phyloP scores from a whole-genome alignment of 257 asterid genomes.

The Linaria vulgaris region DNA sequence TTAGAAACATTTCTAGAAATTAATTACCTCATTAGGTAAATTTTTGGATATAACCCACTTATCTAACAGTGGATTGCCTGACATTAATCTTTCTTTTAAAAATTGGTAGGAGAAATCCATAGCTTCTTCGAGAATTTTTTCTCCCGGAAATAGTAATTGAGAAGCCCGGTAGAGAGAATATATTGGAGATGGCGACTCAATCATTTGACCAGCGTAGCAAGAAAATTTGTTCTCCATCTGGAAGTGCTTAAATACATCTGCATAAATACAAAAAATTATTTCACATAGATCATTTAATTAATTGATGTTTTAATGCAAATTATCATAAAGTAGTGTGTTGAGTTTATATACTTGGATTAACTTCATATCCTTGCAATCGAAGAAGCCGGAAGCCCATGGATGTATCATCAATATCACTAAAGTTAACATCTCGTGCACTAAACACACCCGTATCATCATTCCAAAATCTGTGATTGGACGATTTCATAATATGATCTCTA shows the following conservation, averaged over 20 bases:
- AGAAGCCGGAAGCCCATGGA: too few relatives aligned
- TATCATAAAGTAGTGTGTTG: too few relatives aligned
- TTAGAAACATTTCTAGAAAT: not conserved
- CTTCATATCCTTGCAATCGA: too few relatives aligned
- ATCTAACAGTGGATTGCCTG: constrained; percentile 31
- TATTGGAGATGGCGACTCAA: constrained; percentile 41
- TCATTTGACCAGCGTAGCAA: constrained; percentile 43
- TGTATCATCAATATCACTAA: too few relatives aligned
- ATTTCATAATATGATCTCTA: too few relatives aligned
- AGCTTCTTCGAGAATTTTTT: constrained; percentile 49
- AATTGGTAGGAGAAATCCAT: constrained; percentile 30
- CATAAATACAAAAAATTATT: not conserved
- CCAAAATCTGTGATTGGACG: constrained; percentile 38
- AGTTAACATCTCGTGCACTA: constrained; percentile 37
- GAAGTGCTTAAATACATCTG: constrained; percentile 48
- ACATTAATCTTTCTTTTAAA: constrained; percentile 24
- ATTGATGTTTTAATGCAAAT: not conserved
- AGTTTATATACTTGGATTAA: too few relatives aligned
- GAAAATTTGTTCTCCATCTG: constrained; percentile 36
- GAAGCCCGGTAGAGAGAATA: constrained; percentile 49
- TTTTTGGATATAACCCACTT: constrained; percentile 54
- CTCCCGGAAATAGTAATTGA: constrained; percentile 48
- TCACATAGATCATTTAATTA: not conserved
- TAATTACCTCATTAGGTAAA: constrained; percentile 45
- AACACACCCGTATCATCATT: constrained; percentile 35